A percentile compares a stretch with the other conserved stretches of the same genome.
These are phyloP conservation scores for Cyclotella sp. DNA, from an alignment of 108 stramenopile species.

Conservation along the genomic window DNA sequence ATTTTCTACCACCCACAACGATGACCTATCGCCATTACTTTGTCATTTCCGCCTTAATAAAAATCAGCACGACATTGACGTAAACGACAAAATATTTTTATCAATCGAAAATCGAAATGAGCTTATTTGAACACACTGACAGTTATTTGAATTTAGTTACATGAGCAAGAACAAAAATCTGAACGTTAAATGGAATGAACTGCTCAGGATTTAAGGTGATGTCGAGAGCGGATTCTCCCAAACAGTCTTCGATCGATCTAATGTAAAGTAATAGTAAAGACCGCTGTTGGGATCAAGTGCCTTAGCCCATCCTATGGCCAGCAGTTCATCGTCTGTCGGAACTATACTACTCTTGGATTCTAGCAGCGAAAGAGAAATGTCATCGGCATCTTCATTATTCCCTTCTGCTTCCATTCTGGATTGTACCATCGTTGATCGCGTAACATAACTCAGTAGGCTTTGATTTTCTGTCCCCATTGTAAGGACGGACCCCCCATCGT, in stretches of 20 bases:
- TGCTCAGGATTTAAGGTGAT: constrained; percentile 12
- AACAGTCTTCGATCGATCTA: constrained; percentile 79
- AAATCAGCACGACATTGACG: too few relatives aligned
- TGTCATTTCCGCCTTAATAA: too few relatives aligned
- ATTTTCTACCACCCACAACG: too few relatives aligned
- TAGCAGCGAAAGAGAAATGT: constrained; percentile 49
- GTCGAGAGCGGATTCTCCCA: constrained; percentile 81
- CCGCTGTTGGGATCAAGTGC: constrained; percentile 86
- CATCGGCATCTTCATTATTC: constrained; percentile 23
- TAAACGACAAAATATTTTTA: too few relatives aligned
- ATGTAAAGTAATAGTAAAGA: constrained; percentile 85
- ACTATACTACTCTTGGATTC: constrained; percentile 53
- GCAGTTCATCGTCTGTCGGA: constrained; percentile 85
- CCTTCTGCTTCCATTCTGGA: constrained; percentile 30
- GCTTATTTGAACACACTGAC: too few relatives aligned
- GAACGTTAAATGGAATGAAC: neutral
- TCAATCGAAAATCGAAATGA: too few relatives aligned
- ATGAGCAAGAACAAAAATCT: neutral
- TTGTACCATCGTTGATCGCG: constrained; percentile 47
- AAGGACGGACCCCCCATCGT: constrained; percentile 52
- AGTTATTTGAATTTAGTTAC: neutral
- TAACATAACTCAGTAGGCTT: constrained; percentile 53
- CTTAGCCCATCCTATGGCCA: constrained; percentile 89
- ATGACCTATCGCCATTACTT: too few relatives aligned
- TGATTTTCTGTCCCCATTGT: constrained; percentile 55